phyloP scores from a whole-genome alignment of 1,139 yeast genomes.

The Kodamaea derodonti region DNA sequence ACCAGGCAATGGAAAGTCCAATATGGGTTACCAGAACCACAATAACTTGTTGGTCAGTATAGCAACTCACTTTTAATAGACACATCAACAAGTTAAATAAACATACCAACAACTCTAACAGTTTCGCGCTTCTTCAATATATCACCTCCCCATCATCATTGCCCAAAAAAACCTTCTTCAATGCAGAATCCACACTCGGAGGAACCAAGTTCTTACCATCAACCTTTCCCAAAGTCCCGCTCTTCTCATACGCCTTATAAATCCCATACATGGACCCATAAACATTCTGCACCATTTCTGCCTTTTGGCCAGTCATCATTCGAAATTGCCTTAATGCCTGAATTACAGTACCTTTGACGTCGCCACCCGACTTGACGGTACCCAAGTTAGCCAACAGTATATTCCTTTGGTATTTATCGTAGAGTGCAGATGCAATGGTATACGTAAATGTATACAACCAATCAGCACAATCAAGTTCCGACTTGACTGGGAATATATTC shows the following conservation, averaged over 20 bases:
- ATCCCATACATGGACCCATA: conserved; percentile 38
- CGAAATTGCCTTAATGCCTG: conserved; percentile 54
- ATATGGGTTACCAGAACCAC: too few species aligned
- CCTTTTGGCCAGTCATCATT: conserved; percentile 47
- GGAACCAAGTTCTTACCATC: conserved; percentile 36
- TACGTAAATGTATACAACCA: conserved; percentile 58
- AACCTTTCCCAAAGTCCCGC: conserved; percentile 31
- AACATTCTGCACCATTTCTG: conserved; percentile 31
- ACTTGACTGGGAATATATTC: conserved; percentile 47
- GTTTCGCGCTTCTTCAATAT: conserved; percentile 13
- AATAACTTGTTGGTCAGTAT: too few species aligned
- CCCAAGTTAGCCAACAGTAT: conserved; percentile 52
- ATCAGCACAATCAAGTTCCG: conserved; percentile 43
- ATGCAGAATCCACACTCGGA: conserved; percentile 39
- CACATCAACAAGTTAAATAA: too few species aligned
- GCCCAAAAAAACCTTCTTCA: conserved; percentile 45
- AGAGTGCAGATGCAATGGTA: conserved; percentile 49
- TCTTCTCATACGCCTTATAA: conserved; percentile 22
- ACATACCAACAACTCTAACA: too few species aligned
- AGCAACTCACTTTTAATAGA: too few species aligned
- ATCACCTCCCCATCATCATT: conserved; percentile 47
- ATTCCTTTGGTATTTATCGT: conserved; percentile 55
- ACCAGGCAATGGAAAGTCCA: too few species aligned
- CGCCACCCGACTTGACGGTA: conserved; percentile 51
- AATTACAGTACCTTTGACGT: conserved; percentile 40